Percentiles rank a stretch among this genome's conserved stretches.
phyloP scores from a whole-genome alignment of 768 basidiomycete species.

The Xanthoconium stramineum region DNA sequence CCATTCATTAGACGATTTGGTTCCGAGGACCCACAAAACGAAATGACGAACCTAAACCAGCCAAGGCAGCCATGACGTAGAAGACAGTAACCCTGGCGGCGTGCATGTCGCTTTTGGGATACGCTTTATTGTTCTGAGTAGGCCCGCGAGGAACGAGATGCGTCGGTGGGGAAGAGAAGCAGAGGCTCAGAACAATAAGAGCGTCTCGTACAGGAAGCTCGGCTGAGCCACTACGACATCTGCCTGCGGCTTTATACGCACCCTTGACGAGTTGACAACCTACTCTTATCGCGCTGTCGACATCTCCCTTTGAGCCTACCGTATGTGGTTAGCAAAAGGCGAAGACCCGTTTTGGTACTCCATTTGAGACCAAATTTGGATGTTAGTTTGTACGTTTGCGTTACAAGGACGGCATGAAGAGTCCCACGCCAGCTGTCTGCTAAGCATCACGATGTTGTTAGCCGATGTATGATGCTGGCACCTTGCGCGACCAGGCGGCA shows the following conservation, averaged over 20 bases:
- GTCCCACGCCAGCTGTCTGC: neutral
- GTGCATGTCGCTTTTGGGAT: constrained; percentile 28
- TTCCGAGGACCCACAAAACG: neutral
- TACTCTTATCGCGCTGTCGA: neutral
- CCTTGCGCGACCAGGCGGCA: no score
- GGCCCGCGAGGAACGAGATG: neutral
- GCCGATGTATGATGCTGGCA: no score
- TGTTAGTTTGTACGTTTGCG: constrained; percentile 21
- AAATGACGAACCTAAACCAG: constrained; percentile 21
- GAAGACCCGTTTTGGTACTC: constrained; percentile 21
- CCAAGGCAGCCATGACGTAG: constrained; percentile 29
- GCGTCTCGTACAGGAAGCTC: constrained; percentile 13
- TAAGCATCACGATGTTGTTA: no score
- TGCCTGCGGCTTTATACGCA: constrained; percentile 25
- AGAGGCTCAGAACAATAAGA: constrained; percentile 32
- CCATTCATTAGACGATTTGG: neutral
- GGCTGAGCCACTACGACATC: constrained; percentile 13
- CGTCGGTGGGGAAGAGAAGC: neutral
- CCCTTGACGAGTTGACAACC: neutral
- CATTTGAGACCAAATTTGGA: constrained; percentile 28
- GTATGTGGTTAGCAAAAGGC: constrained; percentile 17
- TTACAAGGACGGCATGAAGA: neutral
- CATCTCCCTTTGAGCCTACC: constrained; percentile 27
- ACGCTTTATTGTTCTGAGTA: constrained; percentile 27
- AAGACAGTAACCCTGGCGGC: constrained; percentile 24